Conservation (phyloP, 352 stramenopile genomes). For the Plasmopara viticola region DNA sequence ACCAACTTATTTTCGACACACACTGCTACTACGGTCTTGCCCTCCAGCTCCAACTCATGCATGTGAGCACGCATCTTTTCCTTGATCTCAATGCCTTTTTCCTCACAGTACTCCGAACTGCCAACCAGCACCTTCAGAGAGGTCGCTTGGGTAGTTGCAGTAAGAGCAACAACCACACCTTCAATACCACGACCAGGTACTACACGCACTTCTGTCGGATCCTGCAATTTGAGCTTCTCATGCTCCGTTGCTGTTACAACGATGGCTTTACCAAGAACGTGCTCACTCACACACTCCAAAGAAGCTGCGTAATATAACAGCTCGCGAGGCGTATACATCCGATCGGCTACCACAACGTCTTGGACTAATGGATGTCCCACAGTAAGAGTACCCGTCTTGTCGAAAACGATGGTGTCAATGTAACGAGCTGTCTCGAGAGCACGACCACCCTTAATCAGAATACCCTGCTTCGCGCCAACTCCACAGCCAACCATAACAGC, state of each 20-base stretch:
- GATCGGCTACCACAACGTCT: conserved; percentile 67
- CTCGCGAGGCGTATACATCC: conserved; percentile 52
- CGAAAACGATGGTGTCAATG: conserved; percentile 87
- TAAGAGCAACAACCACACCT: conserved; percentile 37
- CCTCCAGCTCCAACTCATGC: conserved; percentile 76
- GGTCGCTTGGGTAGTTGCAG: conserved; percentile 13
- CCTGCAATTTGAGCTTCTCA: conserved; percentile 69
- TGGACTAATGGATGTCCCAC: conserved; percentile 69
- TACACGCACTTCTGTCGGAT: conserved; percentile 68
- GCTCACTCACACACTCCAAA: conserved; percentile 82
- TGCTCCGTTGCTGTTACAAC: conserved; percentile 67
- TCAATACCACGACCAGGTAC: conserved; percentile 76
- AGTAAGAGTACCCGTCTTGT: conserved; percentile 92
- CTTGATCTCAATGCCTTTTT: conserved; percentile 61
- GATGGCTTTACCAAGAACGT: conserved; percentile 81
- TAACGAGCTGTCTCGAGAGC: conserved; percentile 78
- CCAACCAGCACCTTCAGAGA: conserved; percentile 57
- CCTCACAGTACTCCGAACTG: conserved; percentile 75
- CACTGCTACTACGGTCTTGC: conserved; percentile 82
- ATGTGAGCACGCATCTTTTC: conserved; percentile 63
- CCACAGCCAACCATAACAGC: conserved; percentile 86
- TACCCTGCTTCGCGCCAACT: conserved; percentile 81
- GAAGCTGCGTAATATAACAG: conserved; percentile 76
- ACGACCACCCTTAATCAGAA: conserved; percentile 84
- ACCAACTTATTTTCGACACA: conserved; percentile 61